Base-by-base conservation (phyloP, 257 asterid species). In the Solanum chaucha region DNA sequence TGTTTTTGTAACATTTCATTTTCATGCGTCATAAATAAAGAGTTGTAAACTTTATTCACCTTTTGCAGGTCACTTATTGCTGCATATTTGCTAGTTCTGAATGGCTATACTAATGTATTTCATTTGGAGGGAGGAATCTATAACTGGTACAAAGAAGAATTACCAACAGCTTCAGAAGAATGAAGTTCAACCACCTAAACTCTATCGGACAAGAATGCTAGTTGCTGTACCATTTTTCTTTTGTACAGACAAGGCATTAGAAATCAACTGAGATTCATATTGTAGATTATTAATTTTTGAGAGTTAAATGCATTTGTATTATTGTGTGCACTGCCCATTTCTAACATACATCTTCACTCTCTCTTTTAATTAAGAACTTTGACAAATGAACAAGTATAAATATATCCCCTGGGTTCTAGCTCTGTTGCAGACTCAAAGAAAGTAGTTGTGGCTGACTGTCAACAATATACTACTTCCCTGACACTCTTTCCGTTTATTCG, bases 41-140 rank as follows among this genome's bases (percentile, higher is more conserved):
- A 67, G 22, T 40, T 19, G 40, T 58, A 26, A 41, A 35, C 70
- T 48, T 61, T 5, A 28, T 41, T 74, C 86, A 81, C 86, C 65
- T 85, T 38, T 58, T 94, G 95, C 93, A 97, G 99, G 94, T 95
- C 98, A 85, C 92, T 97, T 15, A 97, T 97, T 91, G 99, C 99
- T 83, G 99, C 99, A 88, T 97, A 95, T 88, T 86, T 97, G 94
- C 92, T 96, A 86, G 97, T 94, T 86, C 96, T 97, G 74, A 94
- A 97, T 87, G 99, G 98, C 61, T 97, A 93, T 85, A 90, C 72
- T 19, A 94, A 97, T 86, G 98, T 95, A 61, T 94, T 34, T 87
- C 98, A 95, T 92, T 90, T 97, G 92, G 98, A 97, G 70, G 98
- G 98, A 87, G 99, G 99, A 85, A 88, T 94, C 22, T 94, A 93